Evolutionary conservation across 108 stramenopile genomes (phyloP).

Genomic region (Epithemia pelagica): DNA sequence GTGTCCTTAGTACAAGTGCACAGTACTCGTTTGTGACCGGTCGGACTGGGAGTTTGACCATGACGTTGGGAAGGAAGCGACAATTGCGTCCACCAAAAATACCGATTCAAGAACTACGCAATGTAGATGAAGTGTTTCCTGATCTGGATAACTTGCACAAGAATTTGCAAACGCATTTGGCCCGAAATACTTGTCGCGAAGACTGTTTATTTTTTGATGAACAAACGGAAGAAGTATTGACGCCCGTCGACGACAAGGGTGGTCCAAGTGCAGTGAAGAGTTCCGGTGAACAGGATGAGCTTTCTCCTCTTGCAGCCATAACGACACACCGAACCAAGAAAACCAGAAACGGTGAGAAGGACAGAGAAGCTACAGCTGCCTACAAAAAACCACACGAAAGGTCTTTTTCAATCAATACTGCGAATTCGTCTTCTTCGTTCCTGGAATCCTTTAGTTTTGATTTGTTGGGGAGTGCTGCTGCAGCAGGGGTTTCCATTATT

Average conservation of each 20-base stretch:
- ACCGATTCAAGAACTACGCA: neutral
- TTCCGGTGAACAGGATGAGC: neutral
- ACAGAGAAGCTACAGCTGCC: no score
- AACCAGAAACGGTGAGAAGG: no score
- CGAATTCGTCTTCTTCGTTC: neutral
- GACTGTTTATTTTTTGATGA: neutral
- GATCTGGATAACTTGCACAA: conserved; percentile 1
- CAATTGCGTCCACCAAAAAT: neutral
- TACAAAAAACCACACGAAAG: no score
- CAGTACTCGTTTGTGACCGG: neutral
- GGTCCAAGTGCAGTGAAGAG: neutral
- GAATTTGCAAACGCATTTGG: conserved; percentile 6
- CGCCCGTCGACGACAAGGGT: neutral
- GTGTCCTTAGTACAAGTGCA: neutral
- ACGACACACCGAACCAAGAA: neutral
- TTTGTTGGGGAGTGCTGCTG: neutral
- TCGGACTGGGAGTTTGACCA: neutral
- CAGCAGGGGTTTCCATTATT: neutral
- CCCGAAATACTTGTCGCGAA: neutral
- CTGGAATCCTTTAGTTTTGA: neutral
- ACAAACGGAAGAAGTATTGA: neutral
- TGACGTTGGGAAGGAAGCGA: neutral
- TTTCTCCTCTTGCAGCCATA: no score
- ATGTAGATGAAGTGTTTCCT: conserved; percentile 10
- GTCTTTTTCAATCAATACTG: neutral